These are phyloP conservation scores for Cutaneotrichosporon mucoides DNA, from an alignment of 1,284 basidiomycete species.

Conservation along the genomic window DNA sequence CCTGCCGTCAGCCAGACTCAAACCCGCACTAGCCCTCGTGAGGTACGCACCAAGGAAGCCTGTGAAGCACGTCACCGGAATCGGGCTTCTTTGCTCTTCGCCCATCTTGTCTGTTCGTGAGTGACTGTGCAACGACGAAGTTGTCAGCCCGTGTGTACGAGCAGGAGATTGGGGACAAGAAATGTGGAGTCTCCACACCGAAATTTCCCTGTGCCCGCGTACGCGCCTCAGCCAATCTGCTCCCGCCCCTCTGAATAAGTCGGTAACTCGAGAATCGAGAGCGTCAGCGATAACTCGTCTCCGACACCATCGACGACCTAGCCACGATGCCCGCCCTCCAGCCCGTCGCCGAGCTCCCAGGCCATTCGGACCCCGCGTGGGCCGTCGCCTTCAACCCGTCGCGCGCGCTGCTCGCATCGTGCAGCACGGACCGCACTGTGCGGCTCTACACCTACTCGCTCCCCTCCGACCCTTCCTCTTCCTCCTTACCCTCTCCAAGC, in stretches of 20 bases:
- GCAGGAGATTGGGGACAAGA: no score
- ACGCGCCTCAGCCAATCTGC: no score
- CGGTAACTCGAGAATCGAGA: no score
- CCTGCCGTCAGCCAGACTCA: constrained; percentile 1
- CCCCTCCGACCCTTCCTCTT: constrained; percentile 16
- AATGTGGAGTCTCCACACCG: no score
- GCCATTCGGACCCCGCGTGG: constrained; percentile 86
- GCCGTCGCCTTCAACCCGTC: constrained; percentile 85
- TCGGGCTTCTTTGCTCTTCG: constrained; percentile 36
- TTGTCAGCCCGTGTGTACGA: no score
- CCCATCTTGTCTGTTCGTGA: not conserved
- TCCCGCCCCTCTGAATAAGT: no score
- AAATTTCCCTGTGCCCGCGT: no score
- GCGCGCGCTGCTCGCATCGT: constrained; percentile 78
- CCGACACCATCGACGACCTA: not conserved
- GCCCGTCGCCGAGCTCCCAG: constrained; percentile 46
- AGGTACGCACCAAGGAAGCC: constrained; percentile 56
- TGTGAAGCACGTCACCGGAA: constrained; percentile 80
- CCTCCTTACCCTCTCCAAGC: constrained; percentile 26
- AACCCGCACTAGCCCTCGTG: not conserved
- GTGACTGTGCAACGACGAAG: not conserved
- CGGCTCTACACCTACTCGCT: constrained; percentile 70
- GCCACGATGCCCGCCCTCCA: not conserved
- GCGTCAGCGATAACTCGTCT: no score
- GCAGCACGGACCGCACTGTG: constrained; percentile 90